A percentile compares a stretch with the other conserved stretches of the same genome.
These are phyloP conservation scores for Chalaropsis thielavioides DNA, from an alignment of 2,329 filamentous ascomycete species.

Conservation along the genomic window DNA sequence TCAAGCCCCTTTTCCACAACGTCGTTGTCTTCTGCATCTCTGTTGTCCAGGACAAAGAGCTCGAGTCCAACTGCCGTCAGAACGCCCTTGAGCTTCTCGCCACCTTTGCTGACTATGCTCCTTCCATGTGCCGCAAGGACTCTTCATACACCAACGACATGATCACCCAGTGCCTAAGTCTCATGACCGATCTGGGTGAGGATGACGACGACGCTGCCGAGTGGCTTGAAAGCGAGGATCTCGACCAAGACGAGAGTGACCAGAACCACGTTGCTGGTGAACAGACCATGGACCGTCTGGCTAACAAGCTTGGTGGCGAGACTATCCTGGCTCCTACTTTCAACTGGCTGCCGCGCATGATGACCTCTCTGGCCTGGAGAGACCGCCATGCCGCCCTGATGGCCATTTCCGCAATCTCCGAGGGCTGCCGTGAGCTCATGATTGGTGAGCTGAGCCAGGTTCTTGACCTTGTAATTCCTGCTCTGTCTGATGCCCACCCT, in stretches of 20 bases:
- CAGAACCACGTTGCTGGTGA: conserved; percentile 95
- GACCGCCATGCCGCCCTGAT: conserved; percentile 94
- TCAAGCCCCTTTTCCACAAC: conserved; percentile 84
- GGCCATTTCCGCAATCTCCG: conserved; percentile 97
- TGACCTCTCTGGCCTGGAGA: conserved; percentile 85
- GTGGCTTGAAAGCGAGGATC: conserved; percentile 86
- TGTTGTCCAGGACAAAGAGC: conserved; percentile 89
- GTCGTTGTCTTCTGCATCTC: conserved; percentile 86
- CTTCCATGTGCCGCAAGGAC: conserved; percentile 90
- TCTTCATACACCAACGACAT: conserved; percentile 83
- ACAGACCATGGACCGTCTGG: conserved; percentile 93
- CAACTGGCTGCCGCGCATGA: conserved; percentile 94
- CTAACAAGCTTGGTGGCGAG: conserved; percentile 91
- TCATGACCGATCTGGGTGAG: conserved; percentile 93
- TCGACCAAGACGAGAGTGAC: conserved; percentile 91
- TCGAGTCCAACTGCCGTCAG: conserved; percentile 78
- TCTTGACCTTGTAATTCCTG: conserved; percentile 83
- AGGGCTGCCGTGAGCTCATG: conserved; percentile 94
- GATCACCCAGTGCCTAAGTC: conserved; percentile 93
- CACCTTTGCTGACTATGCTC: conserved; percentile 89
- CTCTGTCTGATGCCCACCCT: conserved; percentile 76
- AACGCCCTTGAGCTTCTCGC: conserved; percentile 96
- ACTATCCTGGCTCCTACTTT: conserved; percentile 89
- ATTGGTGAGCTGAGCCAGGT: conserved; percentile 87
- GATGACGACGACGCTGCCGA: conserved; percentile 92